Base-by-base conservation (phyloP, 345 rosid genomes). In the Eucalyptus tenuipes region DNA sequence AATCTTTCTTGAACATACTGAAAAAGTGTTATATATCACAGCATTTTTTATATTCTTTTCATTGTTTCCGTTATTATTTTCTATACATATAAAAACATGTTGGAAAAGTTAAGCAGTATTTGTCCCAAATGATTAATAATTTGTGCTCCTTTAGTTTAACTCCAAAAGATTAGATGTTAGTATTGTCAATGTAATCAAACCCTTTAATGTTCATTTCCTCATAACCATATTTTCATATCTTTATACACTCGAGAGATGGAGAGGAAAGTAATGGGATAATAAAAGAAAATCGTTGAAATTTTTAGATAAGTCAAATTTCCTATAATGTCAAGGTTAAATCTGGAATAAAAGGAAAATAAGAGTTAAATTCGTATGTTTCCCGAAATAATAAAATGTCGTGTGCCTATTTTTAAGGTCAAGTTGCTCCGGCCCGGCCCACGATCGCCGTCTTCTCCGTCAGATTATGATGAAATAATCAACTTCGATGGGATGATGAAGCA, bases 1-100 rank as follows among this genome's bases (percentile, higher is more conserved):
- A 5, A 40, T 4, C 5, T 40, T 40, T 40, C 42, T 4, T 40
- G 5, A 40, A 40, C 42, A 1, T 5, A 40, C 5, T 4, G 5
- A 40, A 40, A 40, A 40, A 40, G 42, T 40, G 42, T 4, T 40
- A 0, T 49, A 14, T 15, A 49, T 5, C 52, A 14, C 0, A 2
- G 3, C 0, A 0, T 16, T 49, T 49, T 49, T 0, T 49, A 50
- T 50, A 3, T 50, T 50, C 0, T 3, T 1, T 50, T 50, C 53
- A 50, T 50, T 50, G 8, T 16, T 50, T 50, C 4, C 4, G 1
- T 50, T 50, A 16, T 50, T 50, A 50, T 49, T 50, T 50, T 50
- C 53, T 50, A 50, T 17, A 50, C 4, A 50, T 0, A 16, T 17
- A 50, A 17, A 50, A 17, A 17, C 0, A 2, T 3, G 4, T 50